phyloP scores from a whole-genome alignment of 2,329 filamentous ascomycete species.

The Mycosphaerella sp. region DNA sequence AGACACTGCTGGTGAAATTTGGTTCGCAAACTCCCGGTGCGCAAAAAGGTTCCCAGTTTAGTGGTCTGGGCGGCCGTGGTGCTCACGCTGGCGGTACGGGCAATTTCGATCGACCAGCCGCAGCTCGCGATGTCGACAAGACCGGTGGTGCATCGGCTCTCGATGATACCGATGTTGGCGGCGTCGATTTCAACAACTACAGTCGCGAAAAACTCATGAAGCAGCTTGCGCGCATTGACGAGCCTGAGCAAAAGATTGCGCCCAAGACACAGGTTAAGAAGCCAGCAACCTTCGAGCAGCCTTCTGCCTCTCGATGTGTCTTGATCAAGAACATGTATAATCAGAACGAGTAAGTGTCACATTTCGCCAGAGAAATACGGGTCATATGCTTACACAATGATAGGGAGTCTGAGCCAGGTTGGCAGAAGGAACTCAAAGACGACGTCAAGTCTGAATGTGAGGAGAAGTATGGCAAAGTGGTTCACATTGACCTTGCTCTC shows the following conservation, averaged over 20 bases:
- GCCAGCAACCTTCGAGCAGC: conserved; percentile 65
- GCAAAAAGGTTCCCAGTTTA: conserved; percentile 63
- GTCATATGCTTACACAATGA: conserved; percentile 12
- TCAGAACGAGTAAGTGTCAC: conserved; percentile 67
- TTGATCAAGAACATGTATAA: conserved; percentile 95
- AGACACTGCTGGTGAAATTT: conserved; percentile 86
- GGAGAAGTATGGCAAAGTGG: conserved; percentile 91
- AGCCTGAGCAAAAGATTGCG: conserved; percentile 64
- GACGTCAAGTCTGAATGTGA: conserved; percentile 92
- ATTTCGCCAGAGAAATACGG: background rate
- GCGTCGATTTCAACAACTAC: conserved; percentile 99
- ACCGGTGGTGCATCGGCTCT: conserved; percentile 85
- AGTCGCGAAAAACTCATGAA: conserved; percentile 98
- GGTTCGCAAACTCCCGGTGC: conserved; percentile 57
- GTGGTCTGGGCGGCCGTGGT: conserved; percentile 80
- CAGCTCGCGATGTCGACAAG: conserved; percentile 75
- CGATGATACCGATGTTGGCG: conserved; percentile 94
- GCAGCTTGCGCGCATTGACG: conserved; percentile 94
- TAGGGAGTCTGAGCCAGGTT: conserved; percentile 74
- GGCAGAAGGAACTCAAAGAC: conserved; percentile 90
- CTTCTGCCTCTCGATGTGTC: conserved; percentile 88
- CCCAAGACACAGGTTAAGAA: conserved; percentile 49
- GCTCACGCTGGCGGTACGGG: conserved; percentile 67
- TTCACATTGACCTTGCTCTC: conserved; percentile 74
- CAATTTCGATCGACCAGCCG: conserved; percentile 76